These are phyloP conservation scores for Lantana camara DNA, from an alignment of 257 asterid species.

Conservation along the genomic window DNA sequence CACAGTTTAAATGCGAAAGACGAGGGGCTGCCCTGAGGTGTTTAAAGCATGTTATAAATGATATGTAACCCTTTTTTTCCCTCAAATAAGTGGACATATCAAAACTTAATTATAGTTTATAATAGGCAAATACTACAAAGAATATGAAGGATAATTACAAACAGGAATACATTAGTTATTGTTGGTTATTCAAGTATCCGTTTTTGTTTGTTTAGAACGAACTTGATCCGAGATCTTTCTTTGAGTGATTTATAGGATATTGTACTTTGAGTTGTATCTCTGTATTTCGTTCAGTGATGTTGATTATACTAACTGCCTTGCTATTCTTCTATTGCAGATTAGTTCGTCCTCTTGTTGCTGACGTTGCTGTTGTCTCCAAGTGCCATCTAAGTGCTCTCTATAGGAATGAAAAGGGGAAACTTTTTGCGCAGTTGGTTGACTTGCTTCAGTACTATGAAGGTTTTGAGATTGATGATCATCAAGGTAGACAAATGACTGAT, in stretches of 20 bases:
- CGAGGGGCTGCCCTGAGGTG: no score
- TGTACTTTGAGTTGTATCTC: not conserved
- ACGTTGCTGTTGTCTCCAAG: constrained; percentile 92
- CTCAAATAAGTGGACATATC: no score
- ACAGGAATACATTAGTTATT: not conserved
- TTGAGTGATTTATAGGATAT: constrained; percentile 1
- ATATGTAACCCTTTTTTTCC: no score
- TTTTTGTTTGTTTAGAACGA: constrained; percentile 3
- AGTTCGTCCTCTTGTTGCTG: constrained; percentile 92
- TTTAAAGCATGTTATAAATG: no score
- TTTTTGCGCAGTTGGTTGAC: constrained; percentile 93
- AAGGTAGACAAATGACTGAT: constrained; percentile 97
- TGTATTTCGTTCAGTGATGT: constrained; percentile 13
- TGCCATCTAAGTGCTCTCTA: constrained; percentile 93
- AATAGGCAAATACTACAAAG: no score
- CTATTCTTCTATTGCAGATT: constrained; percentile 51
- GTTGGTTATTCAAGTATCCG: constrained; percentile 11
- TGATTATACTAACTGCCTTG: constrained; percentile 19
- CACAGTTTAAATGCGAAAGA: no score
- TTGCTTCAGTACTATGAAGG: constrained; percentile 95
- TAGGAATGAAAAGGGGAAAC: constrained; percentile 87
- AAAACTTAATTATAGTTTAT: no score
- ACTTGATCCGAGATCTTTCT: constrained; percentile 14
- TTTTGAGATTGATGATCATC: constrained; percentile 91
- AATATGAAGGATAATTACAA: no score